phyloP scores from a whole-genome alignment of 129 eudicot species.

The Arctium minus region DNA sequence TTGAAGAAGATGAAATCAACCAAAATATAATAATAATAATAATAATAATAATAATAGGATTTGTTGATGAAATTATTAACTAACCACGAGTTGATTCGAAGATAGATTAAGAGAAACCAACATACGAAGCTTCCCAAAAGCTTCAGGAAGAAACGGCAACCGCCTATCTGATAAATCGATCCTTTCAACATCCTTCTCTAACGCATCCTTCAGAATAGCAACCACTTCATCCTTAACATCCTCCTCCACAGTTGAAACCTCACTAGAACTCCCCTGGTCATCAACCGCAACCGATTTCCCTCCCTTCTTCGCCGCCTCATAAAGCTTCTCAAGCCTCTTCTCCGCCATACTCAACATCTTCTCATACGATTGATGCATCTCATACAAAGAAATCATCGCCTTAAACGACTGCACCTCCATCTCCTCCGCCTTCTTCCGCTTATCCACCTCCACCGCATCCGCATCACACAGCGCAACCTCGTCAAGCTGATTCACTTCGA shows the following conservation, averaged over 20 bases:
- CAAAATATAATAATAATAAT: background rate
- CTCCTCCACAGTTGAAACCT: slow-evolving; percentile 16
- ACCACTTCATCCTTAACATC: slow-evolving; percentile 62
- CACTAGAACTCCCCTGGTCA: slow-evolving; percentile 21
- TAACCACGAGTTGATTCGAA: slow-evolving; percentile 72
- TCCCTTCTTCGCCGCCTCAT: slow-evolving; percentile 60
- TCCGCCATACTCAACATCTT: slow-evolving; percentile 74
- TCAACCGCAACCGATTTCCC: slow-evolving; percentile 24
- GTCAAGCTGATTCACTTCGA: slow-evolving; percentile 38
- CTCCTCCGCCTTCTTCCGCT: slow-evolving; percentile 30
- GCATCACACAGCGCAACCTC: slow-evolving; percentile 35
- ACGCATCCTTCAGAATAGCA: slow-evolving; percentile 49
- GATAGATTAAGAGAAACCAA: slow-evolving; percentile 58
- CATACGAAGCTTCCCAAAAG: slow-evolving; percentile 56
- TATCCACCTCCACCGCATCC: slow-evolving; percentile 23
- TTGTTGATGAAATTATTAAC: background rate
- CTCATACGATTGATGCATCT: slow-evolving; percentile 75
- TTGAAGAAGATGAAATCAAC: slow-evolving; percentile 5
- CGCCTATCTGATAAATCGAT: slow-evolving; percentile 53
- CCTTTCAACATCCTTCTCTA: slow-evolving; percentile 36
- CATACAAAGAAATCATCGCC: slow-evolving; percentile 65
- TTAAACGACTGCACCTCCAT: slow-evolving; percentile 46
- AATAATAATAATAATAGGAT: background rate
- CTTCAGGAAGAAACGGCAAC: slow-evolving; percentile 69
- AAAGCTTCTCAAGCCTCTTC: slow-evolving; percentile 72